These are phyloP conservation scores for Eucommia ulmoides DNA, from an alignment of 257 asterid genomes.

Conservation along the genomic window DNA sequence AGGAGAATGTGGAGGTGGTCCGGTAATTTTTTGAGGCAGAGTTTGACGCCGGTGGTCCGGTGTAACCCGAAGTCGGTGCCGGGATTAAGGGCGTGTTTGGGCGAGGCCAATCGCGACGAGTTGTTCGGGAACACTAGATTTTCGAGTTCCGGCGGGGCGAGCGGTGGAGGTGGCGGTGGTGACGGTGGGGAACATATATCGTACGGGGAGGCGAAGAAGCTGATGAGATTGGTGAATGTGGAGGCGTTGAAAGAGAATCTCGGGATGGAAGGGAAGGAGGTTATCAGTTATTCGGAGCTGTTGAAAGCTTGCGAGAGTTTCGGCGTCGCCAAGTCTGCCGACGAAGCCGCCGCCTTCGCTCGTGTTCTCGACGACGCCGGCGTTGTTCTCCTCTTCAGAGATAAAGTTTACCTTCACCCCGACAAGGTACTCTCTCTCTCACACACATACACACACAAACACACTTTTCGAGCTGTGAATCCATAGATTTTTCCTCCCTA, in stretches of 20 bases:
- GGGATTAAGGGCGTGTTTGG: conserved; percentile 1
- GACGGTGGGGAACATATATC: conserved; percentile 28
- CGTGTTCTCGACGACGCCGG: conserved; percentile 88
- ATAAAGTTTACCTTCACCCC: conserved; percentile 82
- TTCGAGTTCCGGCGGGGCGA: conserved; percentile 7
- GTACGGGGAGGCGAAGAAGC: conserved; percentile 65
- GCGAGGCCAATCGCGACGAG: too few species aligned
- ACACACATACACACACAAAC: neutral
- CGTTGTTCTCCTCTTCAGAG: conserved; percentile 69
- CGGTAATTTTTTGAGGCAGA: conserved; percentile 23
- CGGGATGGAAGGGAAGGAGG: conserved; percentile 60
- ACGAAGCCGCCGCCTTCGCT: conserved; percentile 77
- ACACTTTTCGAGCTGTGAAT: neutral
- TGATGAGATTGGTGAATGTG: conserved; percentile 90
- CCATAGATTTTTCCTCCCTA: neutral
- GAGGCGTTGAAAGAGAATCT: conserved; percentile 61
- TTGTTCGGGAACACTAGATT: neutral
- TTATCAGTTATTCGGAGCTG: conserved; percentile 54
- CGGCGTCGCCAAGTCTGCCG: conserved; percentile 59
- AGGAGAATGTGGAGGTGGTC: conserved; percentile 46
- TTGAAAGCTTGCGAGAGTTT: conserved; percentile 43
- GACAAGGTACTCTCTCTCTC: conserved; percentile 41
- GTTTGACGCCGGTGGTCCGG: conserved; percentile 10
- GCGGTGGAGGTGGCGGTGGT: neutral
- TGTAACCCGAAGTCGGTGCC: conserved; percentile 1